Percentiles rank a stretch among this genome's conserved stretches.
Evolutionary conservation across 352 stramenopile species (phyloP).

Genomic region (Pythium grandisporangium): DNA sequence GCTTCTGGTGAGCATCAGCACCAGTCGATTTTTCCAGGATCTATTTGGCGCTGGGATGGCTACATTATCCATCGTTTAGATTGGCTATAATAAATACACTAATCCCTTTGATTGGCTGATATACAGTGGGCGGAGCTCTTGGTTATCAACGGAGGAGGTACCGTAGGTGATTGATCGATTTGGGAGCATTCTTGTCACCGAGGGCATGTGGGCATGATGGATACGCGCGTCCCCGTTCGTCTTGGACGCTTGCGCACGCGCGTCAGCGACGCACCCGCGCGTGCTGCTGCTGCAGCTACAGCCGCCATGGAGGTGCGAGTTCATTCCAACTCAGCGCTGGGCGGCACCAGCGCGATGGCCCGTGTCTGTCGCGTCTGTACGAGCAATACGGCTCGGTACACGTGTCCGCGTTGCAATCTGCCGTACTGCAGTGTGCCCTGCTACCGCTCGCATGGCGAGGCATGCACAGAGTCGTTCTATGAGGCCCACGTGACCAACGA

Average conservation of each 20-base stretch:
- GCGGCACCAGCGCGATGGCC: slow-evolving; percentile 2
- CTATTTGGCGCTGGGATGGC: too few species aligned
- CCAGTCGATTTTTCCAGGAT: too few species aligned
- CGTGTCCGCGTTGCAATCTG: slow-evolving; percentile 72
- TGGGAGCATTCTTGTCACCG: too few species aligned
- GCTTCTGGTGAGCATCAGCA: slow-evolving; percentile 49
- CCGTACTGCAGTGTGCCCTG: slow-evolving; percentile 74
- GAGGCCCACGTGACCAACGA: slow-evolving; percentile 52
- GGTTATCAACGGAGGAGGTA: too few species aligned
- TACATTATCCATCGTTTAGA: too few species aligned
- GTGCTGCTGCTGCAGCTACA: background rate
- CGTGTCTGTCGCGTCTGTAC: slow-evolving; percentile 69
- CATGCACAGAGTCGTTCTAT: slow-evolving; percentile 77
- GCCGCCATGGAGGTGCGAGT: background rate
- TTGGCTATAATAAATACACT: too few species aligned
- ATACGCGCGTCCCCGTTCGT: slow-evolving; percentile 55
- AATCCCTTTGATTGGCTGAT: too few species aligned
- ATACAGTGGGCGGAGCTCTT: too few species aligned
- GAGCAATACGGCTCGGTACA: slow-evolving; percentile 53
- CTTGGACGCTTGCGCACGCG: slow-evolving; percentile 37
- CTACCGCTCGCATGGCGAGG: slow-evolving; percentile 59
- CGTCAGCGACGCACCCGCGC: slow-evolving; percentile 17
- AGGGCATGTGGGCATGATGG: too few species aligned
- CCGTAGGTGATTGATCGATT: too few species aligned
- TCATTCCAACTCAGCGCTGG: background rate